Evolutionary conservation across 2,329 filamentous ascomycete species (phyloP), one percentile per base, ranked within the genome.

Genomic region (Escovopsis sp.): DNA sequence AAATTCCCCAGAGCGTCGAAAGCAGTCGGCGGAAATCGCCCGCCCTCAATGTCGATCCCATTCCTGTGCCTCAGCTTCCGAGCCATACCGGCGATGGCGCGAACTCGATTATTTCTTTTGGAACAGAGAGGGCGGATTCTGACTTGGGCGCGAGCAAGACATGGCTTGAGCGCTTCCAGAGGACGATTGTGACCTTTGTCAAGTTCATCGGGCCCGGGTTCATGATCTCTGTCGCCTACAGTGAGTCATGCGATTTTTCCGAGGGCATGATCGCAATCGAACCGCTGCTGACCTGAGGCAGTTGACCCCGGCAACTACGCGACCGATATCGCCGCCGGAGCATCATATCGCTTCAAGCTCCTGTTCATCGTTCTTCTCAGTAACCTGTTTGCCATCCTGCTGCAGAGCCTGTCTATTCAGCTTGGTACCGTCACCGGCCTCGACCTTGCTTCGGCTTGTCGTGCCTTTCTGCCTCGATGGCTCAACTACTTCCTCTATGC

Each of bases 351-450:
- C 43, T 85, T 77, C 62, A 68, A 65, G 35, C 67, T 84, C 32
- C 68, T 85, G 3, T 84, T 83, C 61, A 67, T 84, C 49, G 72
- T 84, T 36, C 64, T 85, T 9, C 64, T 82, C 51, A 76, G 75
- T 58, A 85, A 85, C 55, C 51, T 83, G 40, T 80, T 84, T 52
- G 80, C 80, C 50, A 82, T 85, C 42, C 74, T 82, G 49, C 65
- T 84, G 18, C 80, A 85, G 57, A 75, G 70, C 18, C 68, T 85
- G 2, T 74, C 74, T 52, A 76, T 82, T 58, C 82, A 82, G 56
- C 67, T 84, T 6, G 80, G 80, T 30, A 80, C 76, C 12, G 77
- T 84, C 48, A 82, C 74, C 1, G 80, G 80, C 2, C 60, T 82
- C 40, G 78, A 82, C 51, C 65, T 84, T 12, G 76, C 80, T 1